These are phyloP conservation scores for Tolypocladium tropicale DNA, from an alignment of 2,329 filamentous ascomycete species.

Conservation along the genomic window DNA sequence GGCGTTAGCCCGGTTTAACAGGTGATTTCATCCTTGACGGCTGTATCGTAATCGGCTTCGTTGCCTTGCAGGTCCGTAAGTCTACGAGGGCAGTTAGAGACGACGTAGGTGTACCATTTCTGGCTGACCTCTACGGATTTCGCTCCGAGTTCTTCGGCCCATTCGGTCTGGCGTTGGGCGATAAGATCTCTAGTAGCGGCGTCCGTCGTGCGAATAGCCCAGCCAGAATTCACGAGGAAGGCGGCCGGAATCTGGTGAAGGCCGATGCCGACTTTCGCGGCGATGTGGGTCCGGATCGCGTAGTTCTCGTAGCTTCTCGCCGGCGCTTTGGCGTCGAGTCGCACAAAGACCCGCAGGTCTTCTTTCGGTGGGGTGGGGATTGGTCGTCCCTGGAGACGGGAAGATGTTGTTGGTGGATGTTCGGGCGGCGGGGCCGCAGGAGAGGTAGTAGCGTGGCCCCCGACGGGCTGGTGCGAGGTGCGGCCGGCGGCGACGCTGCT, in stretches of 20 bases:
- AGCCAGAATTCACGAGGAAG: background rate
- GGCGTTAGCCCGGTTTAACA: too few relatives aligned
- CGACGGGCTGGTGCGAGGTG: background rate
- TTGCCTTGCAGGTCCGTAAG: background rate
- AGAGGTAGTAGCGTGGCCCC: background rate
- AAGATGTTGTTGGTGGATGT: background rate
- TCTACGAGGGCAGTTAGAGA: background rate
- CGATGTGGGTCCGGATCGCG: background rate
- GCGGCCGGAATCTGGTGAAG: background rate
- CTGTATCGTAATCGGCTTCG: too few relatives aligned
- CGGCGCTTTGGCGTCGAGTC: too few relatives aligned
- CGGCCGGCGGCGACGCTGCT: background rate
- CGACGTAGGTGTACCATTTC: background rate
- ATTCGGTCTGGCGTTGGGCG: background rate
- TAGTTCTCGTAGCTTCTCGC: background rate
- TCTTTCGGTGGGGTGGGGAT: background rate
- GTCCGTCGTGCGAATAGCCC: background rate
- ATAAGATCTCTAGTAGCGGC: background rate
- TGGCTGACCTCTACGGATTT: background rate
- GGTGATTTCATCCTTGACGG: too few relatives aligned
- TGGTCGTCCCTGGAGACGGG: background rate
- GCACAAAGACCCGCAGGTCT: background rate
- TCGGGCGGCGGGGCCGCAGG: background rate
- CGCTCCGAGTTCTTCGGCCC: background rate
- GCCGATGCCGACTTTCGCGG: background rate